phyloP scores from a whole-genome alignment of 1,284 basidiomycete species.

The Irpex sp. region DNA sequence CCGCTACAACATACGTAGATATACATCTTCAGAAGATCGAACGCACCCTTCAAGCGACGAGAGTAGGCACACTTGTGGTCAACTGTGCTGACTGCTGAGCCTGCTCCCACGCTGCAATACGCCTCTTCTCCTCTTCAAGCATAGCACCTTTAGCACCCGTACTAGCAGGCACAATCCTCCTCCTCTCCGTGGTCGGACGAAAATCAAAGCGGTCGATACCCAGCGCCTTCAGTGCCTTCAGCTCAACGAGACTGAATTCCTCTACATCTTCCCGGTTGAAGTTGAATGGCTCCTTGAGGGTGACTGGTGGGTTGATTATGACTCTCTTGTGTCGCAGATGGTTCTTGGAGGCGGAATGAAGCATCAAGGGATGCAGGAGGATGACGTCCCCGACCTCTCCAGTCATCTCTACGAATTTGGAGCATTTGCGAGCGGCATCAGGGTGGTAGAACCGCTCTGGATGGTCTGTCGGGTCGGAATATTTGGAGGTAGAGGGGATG shows the following conservation, averaged over 20 bases:
- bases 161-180: constrained; percentile 27
- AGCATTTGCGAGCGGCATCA: constrained; percentile 37
- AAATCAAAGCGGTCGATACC: constrained; percentile 44
- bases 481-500: constrained; percentile 40
- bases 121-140: constrained; percentile 31
- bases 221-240: constrained; percentile 51
- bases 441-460: constrained; percentile 43
- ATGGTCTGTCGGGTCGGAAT: constrained; percentile 32
- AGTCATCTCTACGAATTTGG: constrained; percentile 53
- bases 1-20: no score
- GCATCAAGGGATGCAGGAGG: constrained; percentile 60
- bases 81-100: background rate
- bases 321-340: constrained; percentile 47
- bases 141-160: constrained; percentile 27
- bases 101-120: constrained; percentile 23
- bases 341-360: constrained; percentile 63
- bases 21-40: no score
- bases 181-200: constrained; percentile 25
- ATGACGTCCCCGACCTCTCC: constrained; percentile 58
- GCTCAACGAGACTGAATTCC: constrained; percentile 48
- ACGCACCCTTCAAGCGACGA: background rate
- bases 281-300: constrained; percentile 49
- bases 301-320: constrained; percentile 61
- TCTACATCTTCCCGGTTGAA: constrained; percentile 42
- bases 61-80: background rate